Conservation (phyloP, 2,329 filamentous ascomycete genomes). For the Emmonsia crescens region DNA sequence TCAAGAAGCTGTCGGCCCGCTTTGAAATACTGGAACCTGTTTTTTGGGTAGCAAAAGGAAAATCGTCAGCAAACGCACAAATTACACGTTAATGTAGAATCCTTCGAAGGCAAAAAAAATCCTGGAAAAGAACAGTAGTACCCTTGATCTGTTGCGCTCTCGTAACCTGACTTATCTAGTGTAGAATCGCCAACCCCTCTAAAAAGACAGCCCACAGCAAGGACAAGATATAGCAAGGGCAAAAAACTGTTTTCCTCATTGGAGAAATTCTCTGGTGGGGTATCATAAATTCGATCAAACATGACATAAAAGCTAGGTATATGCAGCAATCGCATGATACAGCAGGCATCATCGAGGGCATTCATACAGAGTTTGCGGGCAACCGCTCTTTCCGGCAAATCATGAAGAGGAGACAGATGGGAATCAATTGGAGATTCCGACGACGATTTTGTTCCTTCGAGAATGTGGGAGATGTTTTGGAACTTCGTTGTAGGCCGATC, state of each 20-base stretch:
- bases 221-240: constrained; percentile 58
- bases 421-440: constrained; percentile 54
- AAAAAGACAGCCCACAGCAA: constrained; percentile 66
- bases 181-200: constrained; percentile 45
- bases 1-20: constrained; percentile 54
- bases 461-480: constrained; percentile 43
- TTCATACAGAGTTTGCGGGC: constrained; percentile 48
- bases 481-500: constrained; percentile 44
- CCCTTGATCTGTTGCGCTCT: constrained; percentile 45
- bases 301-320: constrained; percentile 68
- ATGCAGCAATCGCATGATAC: constrained; percentile 63
- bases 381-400: constrained; percentile 56
- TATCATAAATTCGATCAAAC: constrained; percentile 68
- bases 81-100: background rate
- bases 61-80: constrained; percentile 8
- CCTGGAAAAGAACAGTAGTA: constrained; percentile 20
- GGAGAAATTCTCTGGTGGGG: constrained; percentile 49
- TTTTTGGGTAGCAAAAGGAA: background rate
- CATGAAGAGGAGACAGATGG: constrained; percentile 44
- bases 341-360: constrained; percentile 52
- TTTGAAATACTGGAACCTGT: constrained; percentile 63
- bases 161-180: constrained; percentile 37
- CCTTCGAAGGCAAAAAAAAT: background rate
- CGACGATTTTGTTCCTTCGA: constrained; percentile 59
- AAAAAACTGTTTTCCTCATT: constrained; percentile 58